Percentiles rank a stretch among this genome's conserved stretches.
Conservation (phyloP, 805 yeast species). For the Hanseniaspora hatyaiensis region DNA sequence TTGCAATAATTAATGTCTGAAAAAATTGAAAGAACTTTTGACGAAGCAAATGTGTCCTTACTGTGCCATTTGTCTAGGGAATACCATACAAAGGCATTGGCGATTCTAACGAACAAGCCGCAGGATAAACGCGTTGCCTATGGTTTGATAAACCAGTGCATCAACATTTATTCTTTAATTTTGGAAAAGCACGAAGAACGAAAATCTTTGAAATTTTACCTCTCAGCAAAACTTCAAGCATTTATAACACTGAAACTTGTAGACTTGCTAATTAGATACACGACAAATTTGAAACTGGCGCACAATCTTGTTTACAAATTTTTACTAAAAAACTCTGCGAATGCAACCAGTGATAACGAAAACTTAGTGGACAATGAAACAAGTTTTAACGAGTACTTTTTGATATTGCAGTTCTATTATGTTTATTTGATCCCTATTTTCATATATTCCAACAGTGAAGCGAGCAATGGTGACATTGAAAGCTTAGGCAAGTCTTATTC, state of each 20-base stretch:
- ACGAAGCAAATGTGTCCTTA: no score
- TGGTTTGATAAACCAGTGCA: constrained; percentile 26
- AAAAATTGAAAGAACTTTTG: no score
- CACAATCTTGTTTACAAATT: not conserved
- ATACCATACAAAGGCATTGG: constrained; percentile 22
- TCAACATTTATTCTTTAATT: constrained; percentile 19
- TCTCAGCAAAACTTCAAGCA: constrained; percentile 24
- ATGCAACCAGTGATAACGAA: no score
- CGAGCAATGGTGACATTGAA: not conserved
- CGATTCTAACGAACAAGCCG: constrained; percentile 18
- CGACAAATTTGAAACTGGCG: constrained; percentile 17
- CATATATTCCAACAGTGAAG: not conserved
- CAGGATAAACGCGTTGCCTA: constrained; percentile 27
- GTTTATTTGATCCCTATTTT: not conserved
- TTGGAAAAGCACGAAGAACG: constrained; percentile 2
- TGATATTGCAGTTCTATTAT: constrained; percentile 15
- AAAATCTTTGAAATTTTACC: not conserved
- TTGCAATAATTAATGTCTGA: no score
- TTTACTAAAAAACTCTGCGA: not conserved
- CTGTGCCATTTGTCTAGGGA: constrained; percentile 21
- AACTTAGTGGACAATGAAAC: no score
- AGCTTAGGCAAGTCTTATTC: not conserved
- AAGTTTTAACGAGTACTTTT: not conserved
- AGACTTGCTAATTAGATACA: constrained; percentile 25
- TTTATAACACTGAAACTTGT: constrained; percentile 24